phyloP scores from a whole-genome alignment of 2,329 filamentous ascomycete genomes.

The Teratosphaeria viscida region DNA sequence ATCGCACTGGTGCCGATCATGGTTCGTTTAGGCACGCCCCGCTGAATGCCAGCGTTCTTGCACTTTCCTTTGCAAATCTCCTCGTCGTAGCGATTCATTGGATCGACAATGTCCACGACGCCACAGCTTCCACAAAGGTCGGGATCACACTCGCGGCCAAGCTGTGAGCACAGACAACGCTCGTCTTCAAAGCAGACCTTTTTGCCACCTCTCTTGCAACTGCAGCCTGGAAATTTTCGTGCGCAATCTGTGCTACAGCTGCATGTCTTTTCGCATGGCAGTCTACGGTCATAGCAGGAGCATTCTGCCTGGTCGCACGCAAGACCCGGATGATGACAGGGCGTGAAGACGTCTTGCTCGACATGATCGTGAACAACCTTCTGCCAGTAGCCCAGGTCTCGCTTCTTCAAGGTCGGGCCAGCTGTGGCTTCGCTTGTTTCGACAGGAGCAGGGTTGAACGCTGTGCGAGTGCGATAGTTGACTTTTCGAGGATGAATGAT shows the following conservation, averaged over 20 bases:
- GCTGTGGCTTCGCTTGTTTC: background rate
- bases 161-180: conserved; percentile 56
- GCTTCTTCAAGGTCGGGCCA: background rate
- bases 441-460: conserved; percentile 8
- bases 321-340: conserved; percentile 56
- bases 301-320: conserved; percentile 54
- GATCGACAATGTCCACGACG: conserved; percentile 57
- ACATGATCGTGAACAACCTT: conserved; percentile 19
- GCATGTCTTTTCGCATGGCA: conserved; percentile 67
- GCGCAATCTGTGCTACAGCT: conserved; percentile 52
- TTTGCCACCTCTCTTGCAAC: conserved; percentile 32
- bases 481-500: conserved; percentile 21
- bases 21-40: conserved; percentile 54
- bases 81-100: conserved; percentile 52
- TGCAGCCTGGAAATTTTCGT: conserved; percentile 35
- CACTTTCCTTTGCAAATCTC: conserved; percentile 50
- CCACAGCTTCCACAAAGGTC: conserved; percentile 64
- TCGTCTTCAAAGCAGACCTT: conserved; percentile 29
- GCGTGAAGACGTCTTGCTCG: conserved; percentile 48
- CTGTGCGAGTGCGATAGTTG: conserved; percentile 21
- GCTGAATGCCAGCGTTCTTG: conserved; percentile 62
- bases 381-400: background rate
- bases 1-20: conserved; percentile 61
- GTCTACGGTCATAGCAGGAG: conserved; percentile 48
- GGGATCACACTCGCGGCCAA: conserved; percentile 73